Evolutionary conservation across 225 moss, liverwort and hornwort genomes (phyloP).

Genomic region (Rhytidiadelphus loreus): DNA sequence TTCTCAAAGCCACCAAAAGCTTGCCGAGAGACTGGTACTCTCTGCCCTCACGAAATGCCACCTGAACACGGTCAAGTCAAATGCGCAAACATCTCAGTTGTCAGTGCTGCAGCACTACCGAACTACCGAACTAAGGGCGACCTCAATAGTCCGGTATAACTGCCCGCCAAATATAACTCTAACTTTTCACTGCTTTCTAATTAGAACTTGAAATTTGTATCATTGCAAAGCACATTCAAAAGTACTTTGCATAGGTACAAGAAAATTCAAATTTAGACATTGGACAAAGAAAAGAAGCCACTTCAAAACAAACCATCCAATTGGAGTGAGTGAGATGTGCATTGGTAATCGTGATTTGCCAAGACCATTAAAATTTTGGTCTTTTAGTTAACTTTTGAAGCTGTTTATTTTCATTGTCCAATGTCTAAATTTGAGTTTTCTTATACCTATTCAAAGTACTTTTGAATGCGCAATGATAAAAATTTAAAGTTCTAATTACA

Average conservation of each 20-base stretch:
- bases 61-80: neutral
- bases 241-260: neutral
- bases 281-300: neutral
- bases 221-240: neutral
- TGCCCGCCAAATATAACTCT: neutral
- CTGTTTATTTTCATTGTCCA: neutral
- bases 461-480: neutral
- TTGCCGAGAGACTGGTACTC: slow-evolving; percentile 32
- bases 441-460: neutral
- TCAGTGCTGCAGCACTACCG: neutral
- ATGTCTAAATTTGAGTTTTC: neutral
- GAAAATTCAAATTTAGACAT: neutral
- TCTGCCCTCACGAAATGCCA: slow-evolving; percentile 42
- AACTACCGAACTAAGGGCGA: too few species aligned
- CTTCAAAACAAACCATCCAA: neutral
- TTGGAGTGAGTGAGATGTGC: neutral
- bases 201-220: neutral
- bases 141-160: neutral
- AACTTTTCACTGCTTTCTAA: neutral
- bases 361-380: neutral
- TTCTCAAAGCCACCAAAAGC: slow-evolving; percentile 43
- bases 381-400: too few species aligned
- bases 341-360: neutral
- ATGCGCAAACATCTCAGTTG: neutral
- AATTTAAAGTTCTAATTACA: neutral